Base-by-base conservation (phyloP, 495 filamentous ascomycete genomes). In the Penicillium soppii region DNA sequence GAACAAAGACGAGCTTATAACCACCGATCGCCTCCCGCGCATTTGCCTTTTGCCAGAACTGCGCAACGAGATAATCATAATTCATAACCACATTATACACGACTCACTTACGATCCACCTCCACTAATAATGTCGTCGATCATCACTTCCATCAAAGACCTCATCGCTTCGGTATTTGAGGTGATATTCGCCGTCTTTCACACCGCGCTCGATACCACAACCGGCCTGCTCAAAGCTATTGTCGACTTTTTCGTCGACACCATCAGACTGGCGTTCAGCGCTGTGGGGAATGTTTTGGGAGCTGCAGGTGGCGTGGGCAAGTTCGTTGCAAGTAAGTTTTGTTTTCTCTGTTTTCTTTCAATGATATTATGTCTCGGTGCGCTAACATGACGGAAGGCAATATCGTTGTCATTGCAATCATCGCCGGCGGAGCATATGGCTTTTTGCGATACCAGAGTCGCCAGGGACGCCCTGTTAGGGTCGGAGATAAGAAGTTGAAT, bases 41-140 rank as follows among this genome's bases (percentile, higher is more conserved):
- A n/a, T n/a, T n/a, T n/a, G n/a, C n/a, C n/a, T n/a, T n/a, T n/a
- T n/a, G n/a, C n/a, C n/a, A n/a, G n/a, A n/a, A n/a, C n/a, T n/a
- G n/a, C n/a, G n/a, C n/a, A n/a, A n/a, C n/a, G n/a, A n/a, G n/a
- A n/a, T n/a, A n/a, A n/a, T n/a, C n/a, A n/a, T n/a, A n/a, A n/a
- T n/a, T n/a, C n/a, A n/a, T n/a, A n/a, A n/a, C n/a, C n/a, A n/a
- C n/a, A n/a, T n/a, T n/a, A n/a, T n/a, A n/a, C n/a, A n/a, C n/a
- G n/a, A n/a, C n/a, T n/a, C n/a, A n/a, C n/a, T n/a, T n/a, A n/a
- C n/a, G n/a, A n/a, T n/a, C n/a, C n/a, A n/a, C n/a, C n/a, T n/a
- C n/a, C n/a, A n/a, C n/a, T n/a, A 20, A 50, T 21, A 15, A 61
- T 61, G 58, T 27, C 54, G 5, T 61, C 58, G 6, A 54, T 61